Evolutionary conservation across 306 rosid genomes (phyloP).

Genomic region (Vigna nakashimae): DNA sequence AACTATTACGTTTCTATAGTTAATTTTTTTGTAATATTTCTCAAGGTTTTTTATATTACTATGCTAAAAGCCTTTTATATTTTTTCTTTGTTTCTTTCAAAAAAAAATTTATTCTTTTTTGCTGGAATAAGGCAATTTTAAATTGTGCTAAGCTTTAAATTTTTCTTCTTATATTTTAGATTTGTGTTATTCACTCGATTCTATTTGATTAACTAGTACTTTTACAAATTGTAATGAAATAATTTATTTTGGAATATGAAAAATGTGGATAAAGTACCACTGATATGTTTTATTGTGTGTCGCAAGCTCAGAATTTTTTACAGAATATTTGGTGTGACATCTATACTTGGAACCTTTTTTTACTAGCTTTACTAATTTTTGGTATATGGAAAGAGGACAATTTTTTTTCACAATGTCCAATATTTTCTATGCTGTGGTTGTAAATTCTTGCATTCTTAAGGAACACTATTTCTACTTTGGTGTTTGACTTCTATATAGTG

Average conservation of each 20-base stretch:
- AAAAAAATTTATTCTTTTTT: neutral
- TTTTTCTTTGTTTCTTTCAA: neutral
- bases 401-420: slow-evolving; percentile 18
- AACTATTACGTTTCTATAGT: too few relatives aligned
- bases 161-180: neutral
- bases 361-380: slow-evolving; percentile 7
- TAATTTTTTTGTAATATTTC: too few relatives aligned
- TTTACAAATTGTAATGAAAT: neutral
- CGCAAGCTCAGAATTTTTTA: neutral
- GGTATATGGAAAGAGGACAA: neutral
- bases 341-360: slow-evolving; percentile 11
- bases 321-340: neutral
- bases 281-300: slow-evolving; percentile 1
- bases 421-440: slow-evolving; percentile 21
- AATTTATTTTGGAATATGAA: neutral
- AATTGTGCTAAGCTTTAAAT: slow-evolving; percentile 3
- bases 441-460: slow-evolving; percentile 12
- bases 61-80: neutral
- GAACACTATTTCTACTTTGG: slow-evolving; percentile 1
- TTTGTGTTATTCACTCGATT: neutral
- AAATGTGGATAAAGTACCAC: slow-evolving; percentile 5
- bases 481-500: neutral
- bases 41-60: too few relatives aligned
- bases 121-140: neutral
- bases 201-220: neutral